These are phyloP conservation scores for Carex cristatella DNA, from an alignment of 176 grass and related monocot genomes.

Conservation along the genomic window DNA sequence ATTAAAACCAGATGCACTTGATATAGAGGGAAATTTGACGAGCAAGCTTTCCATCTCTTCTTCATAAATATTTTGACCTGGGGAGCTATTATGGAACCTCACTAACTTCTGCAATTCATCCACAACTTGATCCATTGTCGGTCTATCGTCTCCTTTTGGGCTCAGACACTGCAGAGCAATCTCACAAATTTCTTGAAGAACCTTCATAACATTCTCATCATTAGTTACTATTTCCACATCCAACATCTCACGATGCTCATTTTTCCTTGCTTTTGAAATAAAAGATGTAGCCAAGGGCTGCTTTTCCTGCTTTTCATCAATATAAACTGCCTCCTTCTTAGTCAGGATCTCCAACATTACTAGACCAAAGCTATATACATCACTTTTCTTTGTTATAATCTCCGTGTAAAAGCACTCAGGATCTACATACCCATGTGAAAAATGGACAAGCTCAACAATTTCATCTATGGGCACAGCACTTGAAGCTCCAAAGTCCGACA, in stretches of 20 bases:
- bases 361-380: conserved; percentile 31
- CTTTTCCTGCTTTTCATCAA: background rate
- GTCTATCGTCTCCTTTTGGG: conserved; percentile 14
- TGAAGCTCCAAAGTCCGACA: conserved; percentile 27
- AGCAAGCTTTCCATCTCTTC: background rate
- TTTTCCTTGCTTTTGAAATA: background rate
- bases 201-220: background rate
- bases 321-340: background rate
- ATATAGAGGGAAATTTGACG: background rate
- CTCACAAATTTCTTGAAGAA: conserved; percentile 2
- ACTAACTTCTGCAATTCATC: background rate
- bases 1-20: background rate
- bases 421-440: conserved; percentile 16
- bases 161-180: conserved; percentile 4
- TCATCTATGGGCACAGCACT: background rate
- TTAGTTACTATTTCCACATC: conserved; percentile 21
- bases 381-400: conserved; percentile 1
- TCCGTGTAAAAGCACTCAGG: background rate
- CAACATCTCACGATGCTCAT: conserved; percentile 6
- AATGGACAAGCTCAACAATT: background rate
- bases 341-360: conserved; percentile 27
- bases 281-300: background rate
- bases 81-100: background rate
- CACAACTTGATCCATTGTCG: conserved; percentile 15
- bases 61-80: background rate